Evolutionary conservation across 192 early-diverging fungal species (phyloP).

Genomic region (Coemansia sp.): DNA sequence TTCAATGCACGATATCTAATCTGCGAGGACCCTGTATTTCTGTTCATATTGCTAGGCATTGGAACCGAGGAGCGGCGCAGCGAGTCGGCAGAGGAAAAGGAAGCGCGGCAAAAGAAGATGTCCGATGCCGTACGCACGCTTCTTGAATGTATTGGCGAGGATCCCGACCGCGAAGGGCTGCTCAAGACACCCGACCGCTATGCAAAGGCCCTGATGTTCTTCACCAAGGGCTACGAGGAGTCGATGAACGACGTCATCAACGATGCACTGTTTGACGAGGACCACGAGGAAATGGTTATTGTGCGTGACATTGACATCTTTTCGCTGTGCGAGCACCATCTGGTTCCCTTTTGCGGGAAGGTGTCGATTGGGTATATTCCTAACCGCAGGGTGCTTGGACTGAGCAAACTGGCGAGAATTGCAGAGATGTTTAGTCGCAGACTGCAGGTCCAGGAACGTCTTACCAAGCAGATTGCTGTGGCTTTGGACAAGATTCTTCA

Average conservation of each 20-base stretch:
- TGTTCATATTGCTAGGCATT: conserved; percentile 56
- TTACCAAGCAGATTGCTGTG: conserved; percentile 97
- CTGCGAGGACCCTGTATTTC: not conserved
- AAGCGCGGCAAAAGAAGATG: conserved; percentile 74
- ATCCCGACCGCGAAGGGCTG: conserved; percentile 91
- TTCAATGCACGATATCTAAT: conserved; percentile 4
- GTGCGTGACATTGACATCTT: conserved; percentile 96
- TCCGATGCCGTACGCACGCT: conserved; percentile 85
- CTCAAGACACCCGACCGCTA: conserved; percentile 95
- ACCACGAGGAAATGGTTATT: conserved; percentile 99
- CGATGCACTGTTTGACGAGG: conserved; percentile 96
- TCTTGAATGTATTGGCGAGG: conserved; percentile 92
- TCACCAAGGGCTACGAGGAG: conserved; percentile 98
- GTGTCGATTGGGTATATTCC: conserved; percentile 98
- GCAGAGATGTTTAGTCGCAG: conserved; percentile 98
- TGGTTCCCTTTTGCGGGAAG: conserved; percentile 98
- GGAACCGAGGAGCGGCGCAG: conserved; percentile 79
- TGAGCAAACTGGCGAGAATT: conserved; percentile 96
- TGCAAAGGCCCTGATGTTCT: conserved; percentile 96
- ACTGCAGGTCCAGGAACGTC: conserved; percentile 95
- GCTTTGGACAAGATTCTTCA: conserved; percentile 89
- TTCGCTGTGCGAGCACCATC: conserved; percentile 97
- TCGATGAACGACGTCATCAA: conserved; percentile 88
- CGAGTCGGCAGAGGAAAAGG: conserved; percentile 75
- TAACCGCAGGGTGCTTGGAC: conserved; percentile 89